Evolutionary conservation across 768 basidiomycete genomes (phyloP), one percentile per base, ranked within the genome.

Genomic region (Zangia roseola): DNA sequence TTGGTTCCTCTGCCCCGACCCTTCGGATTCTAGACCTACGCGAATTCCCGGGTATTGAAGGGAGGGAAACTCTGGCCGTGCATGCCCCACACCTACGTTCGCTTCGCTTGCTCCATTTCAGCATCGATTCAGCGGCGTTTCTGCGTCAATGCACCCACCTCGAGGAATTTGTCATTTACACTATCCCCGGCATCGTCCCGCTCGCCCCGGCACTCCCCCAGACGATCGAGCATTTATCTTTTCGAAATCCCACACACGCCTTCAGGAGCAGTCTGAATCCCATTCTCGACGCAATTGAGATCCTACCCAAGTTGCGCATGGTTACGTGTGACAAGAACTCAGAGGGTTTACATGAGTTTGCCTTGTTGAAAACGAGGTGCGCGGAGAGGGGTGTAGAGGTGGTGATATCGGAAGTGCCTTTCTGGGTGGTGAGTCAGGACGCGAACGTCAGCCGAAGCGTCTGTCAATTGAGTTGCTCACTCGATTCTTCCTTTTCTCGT

Each of bases 1-100:
- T 78, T 6, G 60, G 66, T 3, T 52, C 63, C 10, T 74, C 74
- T 7, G n/a, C 17, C 8, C 44, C 53, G 0, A 65, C 64, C 35
- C 65, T 79, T 12, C 69, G 65, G 19, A 69, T 77, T 50, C 55
- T 76, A 3, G 74, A 75, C 35, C 57, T 76, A 13, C 68, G 71
- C 9, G 74, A 75, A 45, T 40, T 54, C 1, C 71, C 72, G 0
- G 65, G 70, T 10, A 26, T 38, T 4, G 45, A 43, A 4, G 57
- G 65, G 30, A 43, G 64, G 24, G 34, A 53, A 4, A 47, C 65
- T 5, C 58, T 78, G n/a, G 49, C 50, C 9, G 38, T 20, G 0
- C 65, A 71, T 40, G 66, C 68, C 5, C 60, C 66, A 8, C 50
- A 54, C n/a, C 62, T 79, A n/a, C 68, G 70, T 13, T 77, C 77